phyloP scores from a whole-genome alignment of 2,329 filamentous ascomycete genomes.

The Canariomyces notabilis region DNA sequence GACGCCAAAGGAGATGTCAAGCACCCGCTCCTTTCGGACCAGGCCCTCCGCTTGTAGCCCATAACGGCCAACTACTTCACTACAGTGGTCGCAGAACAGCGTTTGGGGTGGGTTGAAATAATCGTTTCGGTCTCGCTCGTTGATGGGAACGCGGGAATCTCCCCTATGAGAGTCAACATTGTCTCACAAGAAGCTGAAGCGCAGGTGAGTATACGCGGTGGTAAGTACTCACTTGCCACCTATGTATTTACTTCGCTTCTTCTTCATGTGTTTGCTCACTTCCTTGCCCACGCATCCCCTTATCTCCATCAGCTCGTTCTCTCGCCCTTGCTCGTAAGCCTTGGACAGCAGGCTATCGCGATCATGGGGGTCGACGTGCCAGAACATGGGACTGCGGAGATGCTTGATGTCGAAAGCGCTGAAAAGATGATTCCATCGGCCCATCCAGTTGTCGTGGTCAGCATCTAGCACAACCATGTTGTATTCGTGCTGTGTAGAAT shows the following conservation, averaged over 20 bases:
- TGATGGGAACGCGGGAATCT: constrained; percentile 48
- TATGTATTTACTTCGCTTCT: constrained; percentile 44
- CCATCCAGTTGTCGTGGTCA: constrained; percentile 60
- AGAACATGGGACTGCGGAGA: constrained; percentile 75
- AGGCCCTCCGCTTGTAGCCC: constrained; percentile 45
- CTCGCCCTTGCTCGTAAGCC: constrained; percentile 55
- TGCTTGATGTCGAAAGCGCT: constrained; percentile 63
- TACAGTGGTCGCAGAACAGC: constrained; percentile 60
- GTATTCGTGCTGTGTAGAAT: constrained; percentile 24
- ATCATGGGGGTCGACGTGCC: constrained; percentile 72
- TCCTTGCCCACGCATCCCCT: constrained; percentile 72
- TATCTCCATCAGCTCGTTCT: constrained; percentile 64
- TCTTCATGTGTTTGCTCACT: constrained; percentile 73
- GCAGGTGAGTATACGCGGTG: too few relatives aligned
- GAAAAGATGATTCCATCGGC: constrained; percentile 66
- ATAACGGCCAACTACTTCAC: constrained; percentile 53
- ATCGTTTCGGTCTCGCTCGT: constrained; percentile 63
- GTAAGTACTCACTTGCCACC: constrained; percentile 39
- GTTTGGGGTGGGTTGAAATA: constrained; percentile 61
- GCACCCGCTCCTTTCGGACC: constrained; percentile 55
- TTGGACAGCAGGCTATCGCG: constrained; percentile 68
- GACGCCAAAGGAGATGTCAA: constrained; percentile 56
- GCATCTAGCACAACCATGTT: constrained; percentile 63
- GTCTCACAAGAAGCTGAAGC: too few relatives aligned
- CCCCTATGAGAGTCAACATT: constrained; percentile 27